Evolutionary conservation across 202 grass and related monocot species (phyloP).

Genomic region (Panicum virgatum): DNA sequence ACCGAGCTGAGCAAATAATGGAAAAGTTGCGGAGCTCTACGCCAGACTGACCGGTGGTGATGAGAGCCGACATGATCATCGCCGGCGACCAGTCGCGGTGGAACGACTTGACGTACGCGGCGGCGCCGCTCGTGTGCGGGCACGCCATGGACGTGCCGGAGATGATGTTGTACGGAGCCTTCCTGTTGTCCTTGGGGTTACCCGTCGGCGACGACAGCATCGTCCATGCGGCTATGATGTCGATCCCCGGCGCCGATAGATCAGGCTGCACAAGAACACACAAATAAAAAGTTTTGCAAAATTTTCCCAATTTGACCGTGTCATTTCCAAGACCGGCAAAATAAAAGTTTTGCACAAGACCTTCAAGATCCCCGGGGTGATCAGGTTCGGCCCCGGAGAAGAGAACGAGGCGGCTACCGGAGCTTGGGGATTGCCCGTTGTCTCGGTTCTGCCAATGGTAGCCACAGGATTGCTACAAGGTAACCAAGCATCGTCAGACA

Average conservation of each 20-base stretch:
- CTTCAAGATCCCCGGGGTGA: constrained; percentile 43
- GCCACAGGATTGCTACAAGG: constrained; percentile 37
- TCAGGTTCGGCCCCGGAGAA: constrained; percentile 39
- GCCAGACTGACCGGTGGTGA: constrained; percentile 10
- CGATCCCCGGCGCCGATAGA: constrained; percentile 40
- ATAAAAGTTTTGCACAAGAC: background rate
- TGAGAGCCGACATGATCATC: constrained; percentile 49
- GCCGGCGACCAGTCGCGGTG: constrained; percentile 48
- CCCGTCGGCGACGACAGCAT: background rate
- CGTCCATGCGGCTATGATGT: constrained; percentile 48
- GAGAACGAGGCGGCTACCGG: constrained; percentile 33
- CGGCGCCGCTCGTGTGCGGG: constrained; percentile 49
- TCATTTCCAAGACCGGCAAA: background rate
- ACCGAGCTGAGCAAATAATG: background rate
- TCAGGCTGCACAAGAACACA: constrained; percentile 38
- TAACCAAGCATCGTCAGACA: background rate
- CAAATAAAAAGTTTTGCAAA: background rate
- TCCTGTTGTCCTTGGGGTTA: background rate
- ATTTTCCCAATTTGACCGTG: background rate
- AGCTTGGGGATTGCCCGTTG: background rate
- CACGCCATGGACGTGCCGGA: constrained; percentile 79
- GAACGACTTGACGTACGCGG: constrained; percentile 38
- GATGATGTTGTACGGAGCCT: constrained; percentile 35
- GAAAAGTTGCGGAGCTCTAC: too few species aligned
- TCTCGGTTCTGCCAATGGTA: constrained; percentile 9